Evolutionary conservation across 305 asterid species (phyloP), one percentile per base, ranked within the genome.

Genomic region (Fraxinus xanthoxyloides): DNA sequence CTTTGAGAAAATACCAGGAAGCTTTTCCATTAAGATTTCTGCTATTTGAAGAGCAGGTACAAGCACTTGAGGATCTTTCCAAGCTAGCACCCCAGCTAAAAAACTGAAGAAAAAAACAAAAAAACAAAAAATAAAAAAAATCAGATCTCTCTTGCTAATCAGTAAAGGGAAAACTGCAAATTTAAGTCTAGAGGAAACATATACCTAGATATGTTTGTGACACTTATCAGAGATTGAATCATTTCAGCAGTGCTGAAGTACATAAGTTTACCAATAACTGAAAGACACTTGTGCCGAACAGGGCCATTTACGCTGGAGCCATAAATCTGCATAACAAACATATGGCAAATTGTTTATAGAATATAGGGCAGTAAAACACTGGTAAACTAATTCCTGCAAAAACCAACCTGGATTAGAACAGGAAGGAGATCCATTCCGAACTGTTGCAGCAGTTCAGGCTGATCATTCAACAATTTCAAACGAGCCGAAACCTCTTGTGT

Each of bases 41-140:
- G 99, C 94, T 81, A 95, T 90, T 81, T 97, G 98, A 84, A 97
- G 98, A 69, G 99, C 95, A 19, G 98, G 98, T 36, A 97, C 92
- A 91, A 97, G 87, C 80, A 92, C 99, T 83, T 93, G 99, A 38
- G 99, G 98, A 89, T 97, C 99, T 90, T 97, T 97, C 98, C 98
- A 97, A 75, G 99, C 99, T 85, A 97, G 87, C 78, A 97, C 97
- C 83, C 99, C 99, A 84, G 98, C 97, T 84, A 97, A 89, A 88
- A 97, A 97, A 84, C 99, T 97, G 32, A 30, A 4, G 32, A 4
- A 30, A 30, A 80, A 72, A 81, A 46, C 69, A 77, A 54, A 74
- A 84, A 86, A 89, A 72, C 32, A 3, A 61, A 72, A 70, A 40
- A 80, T 85, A 73, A 84, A 9, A 59, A 72, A 70, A 4, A 80